Evolutionary conservation across 2,329 filamentous ascomycete genomes (phyloP).

Genomic region (Colletotrichum salicis): DNA sequence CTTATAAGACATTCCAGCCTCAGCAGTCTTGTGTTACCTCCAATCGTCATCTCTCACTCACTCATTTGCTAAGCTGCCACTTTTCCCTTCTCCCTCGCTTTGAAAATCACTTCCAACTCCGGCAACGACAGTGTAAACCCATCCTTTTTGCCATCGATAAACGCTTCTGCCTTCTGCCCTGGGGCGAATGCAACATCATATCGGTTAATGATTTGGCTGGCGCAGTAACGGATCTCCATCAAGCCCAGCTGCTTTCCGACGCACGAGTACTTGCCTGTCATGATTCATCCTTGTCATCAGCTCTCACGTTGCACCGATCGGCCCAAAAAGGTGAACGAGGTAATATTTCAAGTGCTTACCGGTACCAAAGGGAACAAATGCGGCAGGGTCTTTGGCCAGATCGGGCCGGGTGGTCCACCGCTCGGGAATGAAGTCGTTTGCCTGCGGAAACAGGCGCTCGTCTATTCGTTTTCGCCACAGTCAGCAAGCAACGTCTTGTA

Average conservation of each 20-base stretch:
- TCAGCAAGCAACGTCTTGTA: conserved; percentile 4
- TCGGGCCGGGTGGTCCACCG: conserved; percentile 38
- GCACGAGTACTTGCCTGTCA: conserved; percentile 45
- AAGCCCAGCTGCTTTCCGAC: conserved; percentile 50
- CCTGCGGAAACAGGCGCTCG: conserved; percentile 35
- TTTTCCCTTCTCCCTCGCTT: conserved; percentile 18
- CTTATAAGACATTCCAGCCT: background rate
- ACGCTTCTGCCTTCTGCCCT: conserved; percentile 15
- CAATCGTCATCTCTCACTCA: background rate
- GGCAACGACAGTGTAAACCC: conserved; percentile 32
- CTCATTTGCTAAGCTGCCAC: background rate
- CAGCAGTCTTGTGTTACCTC: background rate
- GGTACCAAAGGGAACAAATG: conserved; percentile 42
- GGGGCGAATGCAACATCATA: conserved; percentile 31
- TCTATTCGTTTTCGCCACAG: conserved; percentile 14
- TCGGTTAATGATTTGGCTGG: conserved; percentile 30
- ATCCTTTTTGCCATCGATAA: conserved; percentile 28
- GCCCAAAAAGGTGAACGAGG: background rate
- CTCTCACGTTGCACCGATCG: background rate
- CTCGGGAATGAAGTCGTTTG: conserved; percentile 41
- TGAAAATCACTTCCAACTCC: conserved; percentile 32
- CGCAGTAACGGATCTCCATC: conserved; percentile 43
- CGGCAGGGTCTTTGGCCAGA: conserved; percentile 37
- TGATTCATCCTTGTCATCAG: background rate
- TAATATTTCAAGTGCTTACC: conserved; percentile 35